Conservation (phyloP, 1,284 basidiomycete genomes). For the Cryptococcus sp. region DNA sequence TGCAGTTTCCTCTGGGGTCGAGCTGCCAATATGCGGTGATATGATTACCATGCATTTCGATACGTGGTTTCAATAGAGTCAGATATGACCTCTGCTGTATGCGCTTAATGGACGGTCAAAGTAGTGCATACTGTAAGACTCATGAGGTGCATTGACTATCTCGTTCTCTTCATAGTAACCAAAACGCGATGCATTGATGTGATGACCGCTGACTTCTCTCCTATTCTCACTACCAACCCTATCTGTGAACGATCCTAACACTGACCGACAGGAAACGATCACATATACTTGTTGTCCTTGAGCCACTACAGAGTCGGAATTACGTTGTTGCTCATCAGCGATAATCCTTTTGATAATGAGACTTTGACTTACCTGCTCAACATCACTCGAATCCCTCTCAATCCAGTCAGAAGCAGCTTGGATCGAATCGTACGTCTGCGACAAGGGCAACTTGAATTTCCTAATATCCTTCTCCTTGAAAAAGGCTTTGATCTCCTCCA, state of each 20-base stretch:
- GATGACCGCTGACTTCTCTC: not conserved
- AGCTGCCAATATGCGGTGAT: too few species aligned
- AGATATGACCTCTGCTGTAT: too few species aligned
- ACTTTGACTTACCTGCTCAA: conserved; percentile 49
- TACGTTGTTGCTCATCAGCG: not conserved
- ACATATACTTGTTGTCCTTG: conserved; percentile 53
- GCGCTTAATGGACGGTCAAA: too few species aligned
- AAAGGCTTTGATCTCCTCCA: not conserved
- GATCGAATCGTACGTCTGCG: conserved; percentile 59
- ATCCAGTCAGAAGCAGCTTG: conserved; percentile 59
- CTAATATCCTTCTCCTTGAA: conserved; percentile 48
- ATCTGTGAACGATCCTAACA: not conserved
- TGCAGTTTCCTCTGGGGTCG: too few species aligned
- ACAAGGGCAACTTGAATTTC: conserved; percentile 56
- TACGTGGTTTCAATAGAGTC: too few species aligned
- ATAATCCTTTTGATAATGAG: not conserved
- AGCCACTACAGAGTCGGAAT: conserved; percentile 59
- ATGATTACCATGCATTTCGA: too few species aligned
- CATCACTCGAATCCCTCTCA: conserved; percentile 56
- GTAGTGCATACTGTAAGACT: too few species aligned
- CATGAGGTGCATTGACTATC: too few species aligned
- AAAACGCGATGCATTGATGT: not conserved
- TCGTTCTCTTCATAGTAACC: not conserved
- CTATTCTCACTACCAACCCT: not conserved
- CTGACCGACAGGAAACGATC: not conserved